Conservation (phyloP, 2,329 filamentous ascomycete genomes). For the Dothideomycetes sp. region DNA sequence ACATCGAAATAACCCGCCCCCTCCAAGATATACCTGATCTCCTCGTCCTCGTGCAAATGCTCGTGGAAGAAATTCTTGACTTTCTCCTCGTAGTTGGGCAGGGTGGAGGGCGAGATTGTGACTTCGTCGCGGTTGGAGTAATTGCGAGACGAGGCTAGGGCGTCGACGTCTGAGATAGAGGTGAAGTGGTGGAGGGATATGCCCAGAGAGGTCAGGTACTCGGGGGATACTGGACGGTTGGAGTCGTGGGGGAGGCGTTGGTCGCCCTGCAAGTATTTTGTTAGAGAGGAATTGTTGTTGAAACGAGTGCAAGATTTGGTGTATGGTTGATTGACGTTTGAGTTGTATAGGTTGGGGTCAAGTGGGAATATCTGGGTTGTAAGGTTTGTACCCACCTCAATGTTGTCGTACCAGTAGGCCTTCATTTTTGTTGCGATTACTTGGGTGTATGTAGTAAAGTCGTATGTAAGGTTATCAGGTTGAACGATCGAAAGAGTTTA, state of each 20-base stretch:
- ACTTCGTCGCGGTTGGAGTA: slow-evolving; percentile 97
- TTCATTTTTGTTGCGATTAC: slow-evolving; percentile 46
- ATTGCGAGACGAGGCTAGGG: slow-evolving; percentile 61
- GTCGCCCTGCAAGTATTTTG: slow-evolving; percentile 62
- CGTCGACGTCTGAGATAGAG: slow-evolving; percentile 58
- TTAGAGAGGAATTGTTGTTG: slow-evolving; percentile 10
- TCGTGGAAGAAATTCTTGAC: slow-evolving; percentile 91
- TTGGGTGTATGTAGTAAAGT: not conserved
- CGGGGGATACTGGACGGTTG: slow-evolving; percentile 55
- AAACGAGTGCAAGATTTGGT: not conserved
- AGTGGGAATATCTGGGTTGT: slow-evolving; percentile 4
- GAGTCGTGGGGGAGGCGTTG: slow-evolving; percentile 88
- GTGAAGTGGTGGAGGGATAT: slow-evolving; percentile 68
- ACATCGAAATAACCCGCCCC: slow-evolving; percentile 93
- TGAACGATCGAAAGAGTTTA: no score
- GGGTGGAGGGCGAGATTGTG: slow-evolving; percentile 72
- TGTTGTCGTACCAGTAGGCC: slow-evolving; percentile 64
- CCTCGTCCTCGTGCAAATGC: slow-evolving; percentile 96
- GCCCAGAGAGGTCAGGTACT: slow-evolving; percentile 63
- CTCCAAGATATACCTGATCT: slow-evolving; percentile 88
- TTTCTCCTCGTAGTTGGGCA: slow-evolving; percentile 86
- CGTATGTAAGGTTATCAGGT: not conserved
- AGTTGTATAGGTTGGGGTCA: slow-evolving; percentile 14
- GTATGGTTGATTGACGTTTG: not conserved
- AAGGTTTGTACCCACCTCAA: slow-evolving; percentile 38